Conservation (phyloP, 179 eudicot genomes). For the Heliamphora pulchella region DNA sequence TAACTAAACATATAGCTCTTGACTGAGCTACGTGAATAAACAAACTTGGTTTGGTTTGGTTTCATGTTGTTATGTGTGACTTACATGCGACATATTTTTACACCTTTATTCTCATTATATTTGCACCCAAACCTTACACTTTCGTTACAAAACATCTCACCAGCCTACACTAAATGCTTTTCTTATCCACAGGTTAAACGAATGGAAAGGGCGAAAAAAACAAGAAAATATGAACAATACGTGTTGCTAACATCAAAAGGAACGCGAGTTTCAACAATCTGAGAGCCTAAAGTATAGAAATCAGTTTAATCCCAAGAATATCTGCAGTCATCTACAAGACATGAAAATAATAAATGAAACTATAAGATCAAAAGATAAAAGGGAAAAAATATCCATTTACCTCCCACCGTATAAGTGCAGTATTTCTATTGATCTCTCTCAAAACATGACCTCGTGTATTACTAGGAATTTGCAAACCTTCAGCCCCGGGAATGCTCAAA, state of each 20-base stretch:
- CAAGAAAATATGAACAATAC: not conserved
- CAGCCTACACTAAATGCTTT: not conserved
- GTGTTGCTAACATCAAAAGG: slow-evolving; percentile 28
- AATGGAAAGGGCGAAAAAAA: not conserved
- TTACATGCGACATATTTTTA: too few species aligned
- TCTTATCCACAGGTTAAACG: not conserved
- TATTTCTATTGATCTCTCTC: slow-evolving; percentile 53
- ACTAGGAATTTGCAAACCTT: slow-evolving; percentile 70
- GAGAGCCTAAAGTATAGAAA: not conserved
- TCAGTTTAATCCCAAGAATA: not conserved
- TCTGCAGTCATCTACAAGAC: not conserved
- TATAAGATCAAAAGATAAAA: not conserved
- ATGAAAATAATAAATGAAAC: not conserved
- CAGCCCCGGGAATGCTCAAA: slow-evolving; percentile 62
- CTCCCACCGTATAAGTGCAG: slow-evolving; percentile 96
- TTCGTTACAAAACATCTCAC: too few species aligned
- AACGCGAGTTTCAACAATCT: slow-evolving; percentile 46
- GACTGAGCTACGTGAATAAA: too few species aligned
- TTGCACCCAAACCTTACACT: too few species aligned
- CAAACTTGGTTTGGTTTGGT: too few species aligned
- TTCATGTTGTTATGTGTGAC: too few species aligned
- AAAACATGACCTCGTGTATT: slow-evolving; percentile 70
- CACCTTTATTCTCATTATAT: too few species aligned
- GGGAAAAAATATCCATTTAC: slow-evolving; percentile 33
- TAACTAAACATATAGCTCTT: too few species aligned